These are phyloP conservation scores for Arbutus unedo DNA, from an alignment of 148 eudicot species.

Conservation along the genomic window DNA sequence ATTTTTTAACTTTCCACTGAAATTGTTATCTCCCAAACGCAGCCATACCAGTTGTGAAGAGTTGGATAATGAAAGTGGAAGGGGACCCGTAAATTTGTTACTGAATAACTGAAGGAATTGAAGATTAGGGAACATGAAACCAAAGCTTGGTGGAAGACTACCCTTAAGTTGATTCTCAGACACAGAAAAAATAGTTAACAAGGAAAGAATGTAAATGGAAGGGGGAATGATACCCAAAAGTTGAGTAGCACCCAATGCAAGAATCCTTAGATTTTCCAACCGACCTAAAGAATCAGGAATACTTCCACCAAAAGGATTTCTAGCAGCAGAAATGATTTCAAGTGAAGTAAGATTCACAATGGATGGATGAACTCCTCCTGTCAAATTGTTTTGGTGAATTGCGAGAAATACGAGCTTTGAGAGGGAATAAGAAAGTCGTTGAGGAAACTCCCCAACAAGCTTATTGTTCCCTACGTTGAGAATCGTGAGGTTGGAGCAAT, in stretches of 20 bases:
- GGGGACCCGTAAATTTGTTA: constrained; percentile 13
- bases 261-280: not conserved
- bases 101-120: not conserved
- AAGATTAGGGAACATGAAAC: not conserved
- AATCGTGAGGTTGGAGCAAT: not conserved
- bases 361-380: not conserved
- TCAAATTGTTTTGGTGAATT: not conserved
- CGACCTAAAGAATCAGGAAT: not conserved
- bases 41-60: not conserved
- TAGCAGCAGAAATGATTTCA: not conserved
- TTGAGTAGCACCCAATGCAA: not conserved
- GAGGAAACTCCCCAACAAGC: not conserved
- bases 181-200: not conserved
- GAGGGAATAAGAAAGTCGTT: not conserved
- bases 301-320: not conserved
- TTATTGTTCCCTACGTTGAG: not conserved
- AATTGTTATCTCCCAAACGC: not conserved
- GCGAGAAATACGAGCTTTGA: not conserved
- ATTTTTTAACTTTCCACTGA: constrained; percentile 9
- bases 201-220: not conserved
- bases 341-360: not conserved
- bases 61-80: constrained; percentile 20
- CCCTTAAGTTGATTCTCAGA: not conserved
- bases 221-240: not conserved
- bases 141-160: not conserved